Conservation (phyloP, 2,329 filamentous ascomycete species). For the Orbilia quercus region DNA sequence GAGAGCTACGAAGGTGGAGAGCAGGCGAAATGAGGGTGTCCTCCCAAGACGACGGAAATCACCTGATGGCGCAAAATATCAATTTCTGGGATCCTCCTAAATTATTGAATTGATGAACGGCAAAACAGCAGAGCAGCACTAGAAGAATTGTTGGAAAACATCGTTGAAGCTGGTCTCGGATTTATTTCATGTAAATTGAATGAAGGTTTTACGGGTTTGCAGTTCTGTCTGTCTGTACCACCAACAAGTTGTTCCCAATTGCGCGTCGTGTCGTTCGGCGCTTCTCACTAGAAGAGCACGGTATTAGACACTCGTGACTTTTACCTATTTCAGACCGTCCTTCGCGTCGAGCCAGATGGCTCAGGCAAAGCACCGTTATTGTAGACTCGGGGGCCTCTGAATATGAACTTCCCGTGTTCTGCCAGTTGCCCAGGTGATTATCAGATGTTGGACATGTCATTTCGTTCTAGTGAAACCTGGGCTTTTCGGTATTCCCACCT, state of each 20-base stretch:
- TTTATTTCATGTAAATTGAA: too few species aligned
- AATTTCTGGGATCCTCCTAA: conserved; percentile 28
- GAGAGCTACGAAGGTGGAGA: conserved; percentile 37
- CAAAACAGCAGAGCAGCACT: conserved; percentile 23
- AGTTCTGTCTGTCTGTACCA: not conserved
- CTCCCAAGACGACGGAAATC: conserved; percentile 55
- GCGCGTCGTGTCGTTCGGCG: too few species aligned
- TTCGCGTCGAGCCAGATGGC: too few species aligned
- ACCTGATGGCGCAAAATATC: conserved; percentile 56
- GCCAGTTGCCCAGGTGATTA: too few species aligned
- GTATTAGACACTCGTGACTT: too few species aligned
- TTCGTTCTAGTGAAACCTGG: conserved; percentile 33
- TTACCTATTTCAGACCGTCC: too few species aligned
- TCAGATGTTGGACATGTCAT: conserved; percentile 17
- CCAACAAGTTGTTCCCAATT: too few species aligned
- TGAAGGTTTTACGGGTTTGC: not conserved
- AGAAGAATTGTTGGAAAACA: conserved; percentile 16
- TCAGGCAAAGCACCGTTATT: too few species aligned
- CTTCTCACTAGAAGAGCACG: too few species aligned
- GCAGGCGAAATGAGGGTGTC: conserved; percentile 53
- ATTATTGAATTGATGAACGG: conserved; percentile 12
- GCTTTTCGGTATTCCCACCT: conserved; percentile 27
- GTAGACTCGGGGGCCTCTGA: too few species aligned
- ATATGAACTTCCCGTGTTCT: too few species aligned
- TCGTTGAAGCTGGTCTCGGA: too few species aligned